Evolutionary conservation across 2,329 filamentous ascomycete species (phyloP).

Genomic region (Elsinoe ampelina): DNA sequence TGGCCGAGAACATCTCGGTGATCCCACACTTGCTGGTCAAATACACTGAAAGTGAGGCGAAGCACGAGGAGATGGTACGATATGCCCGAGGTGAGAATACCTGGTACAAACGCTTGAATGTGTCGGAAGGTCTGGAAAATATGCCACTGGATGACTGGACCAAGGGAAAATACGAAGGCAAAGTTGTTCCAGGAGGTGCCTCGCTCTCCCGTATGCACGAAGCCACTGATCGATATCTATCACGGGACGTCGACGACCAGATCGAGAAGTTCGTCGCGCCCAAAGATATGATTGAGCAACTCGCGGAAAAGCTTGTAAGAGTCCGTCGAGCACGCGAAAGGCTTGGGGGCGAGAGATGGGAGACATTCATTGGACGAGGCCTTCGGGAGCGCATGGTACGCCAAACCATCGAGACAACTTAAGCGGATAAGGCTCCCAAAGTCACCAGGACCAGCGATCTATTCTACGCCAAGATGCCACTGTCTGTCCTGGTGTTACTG

Average conservation of each 20-base stretch:
- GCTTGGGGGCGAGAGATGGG: constrained; percentile 26
- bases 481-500: too few species aligned
- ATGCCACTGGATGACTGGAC: constrained; percentile 41
- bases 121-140: constrained; percentile 36
- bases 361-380: constrained; percentile 23
- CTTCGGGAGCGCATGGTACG: constrained; percentile 3
- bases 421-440: too few species aligned
- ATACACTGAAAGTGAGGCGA: constrained; percentile 42
- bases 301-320: constrained; percentile 40
- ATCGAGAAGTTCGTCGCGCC: constrained; percentile 38
- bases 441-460: too few species aligned
- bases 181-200: constrained; percentile 32
- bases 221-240: constrained; percentile 33
- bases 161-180: constrained; percentile 32
- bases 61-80: constrained; percentile 39
- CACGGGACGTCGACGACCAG: constrained; percentile 28
- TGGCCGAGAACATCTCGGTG: constrained; percentile 41
- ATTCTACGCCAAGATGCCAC: too few species aligned
- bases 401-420: not conserved
- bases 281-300: constrained; percentile 35
- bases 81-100: constrained; percentile 39
- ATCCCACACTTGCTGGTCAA: constrained; percentile 43
- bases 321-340: constrained; percentile 36
- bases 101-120: constrained; percentile 44
- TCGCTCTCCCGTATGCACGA: constrained; percentile 38